Percentiles rank a stretch among this genome's conserved stretches.
These are phyloP conservation scores for Pleurotus djamor DNA, from an alignment of 768 basidiomycete genomes.

Conservation along the genomic window DNA sequence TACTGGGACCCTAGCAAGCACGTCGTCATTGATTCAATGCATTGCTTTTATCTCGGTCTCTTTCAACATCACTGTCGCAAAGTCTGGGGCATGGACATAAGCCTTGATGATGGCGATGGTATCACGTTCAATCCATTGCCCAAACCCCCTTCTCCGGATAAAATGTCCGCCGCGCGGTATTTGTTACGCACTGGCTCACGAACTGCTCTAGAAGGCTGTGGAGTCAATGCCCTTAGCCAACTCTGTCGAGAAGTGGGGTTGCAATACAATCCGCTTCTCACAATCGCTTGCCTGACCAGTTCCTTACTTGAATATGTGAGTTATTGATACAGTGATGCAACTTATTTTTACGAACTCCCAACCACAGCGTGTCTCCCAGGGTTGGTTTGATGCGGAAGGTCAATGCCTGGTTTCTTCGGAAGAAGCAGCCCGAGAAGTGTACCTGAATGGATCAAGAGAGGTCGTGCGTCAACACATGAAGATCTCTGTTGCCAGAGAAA, in stretches of 20 bases:
- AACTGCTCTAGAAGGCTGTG: not conserved
- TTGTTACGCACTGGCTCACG: not conserved
- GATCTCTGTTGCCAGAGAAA: no score
- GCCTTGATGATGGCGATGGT: constrained; percentile 1
- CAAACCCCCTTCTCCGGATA: not conserved
- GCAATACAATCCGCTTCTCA: not conserved
- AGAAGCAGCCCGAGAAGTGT: no score
- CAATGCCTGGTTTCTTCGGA: no score
- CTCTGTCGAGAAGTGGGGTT: not conserved
- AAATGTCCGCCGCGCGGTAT: not conserved
- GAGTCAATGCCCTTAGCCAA: not conserved
- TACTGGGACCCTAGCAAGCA: constrained; percentile 10
- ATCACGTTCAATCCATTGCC: not conserved
- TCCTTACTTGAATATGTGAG: not conserved
- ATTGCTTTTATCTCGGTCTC: constrained; percentile 5
- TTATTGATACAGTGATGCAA: not conserved
- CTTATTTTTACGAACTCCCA: no score
- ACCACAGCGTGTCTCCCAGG: no score
- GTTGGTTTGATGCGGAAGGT: no score
- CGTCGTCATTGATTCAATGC: constrained; percentile 9
- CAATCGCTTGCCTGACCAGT: not conserved
- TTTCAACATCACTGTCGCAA: constrained; percentile 1
- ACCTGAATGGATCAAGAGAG: no score
- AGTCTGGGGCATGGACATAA: constrained; percentile 8
- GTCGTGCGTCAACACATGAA: no score